These are phyloP conservation scores for Penicillium corylophilum DNA, from an alignment of 2,329 filamentous ascomycete genomes.

Conservation along the genomic window DNA sequence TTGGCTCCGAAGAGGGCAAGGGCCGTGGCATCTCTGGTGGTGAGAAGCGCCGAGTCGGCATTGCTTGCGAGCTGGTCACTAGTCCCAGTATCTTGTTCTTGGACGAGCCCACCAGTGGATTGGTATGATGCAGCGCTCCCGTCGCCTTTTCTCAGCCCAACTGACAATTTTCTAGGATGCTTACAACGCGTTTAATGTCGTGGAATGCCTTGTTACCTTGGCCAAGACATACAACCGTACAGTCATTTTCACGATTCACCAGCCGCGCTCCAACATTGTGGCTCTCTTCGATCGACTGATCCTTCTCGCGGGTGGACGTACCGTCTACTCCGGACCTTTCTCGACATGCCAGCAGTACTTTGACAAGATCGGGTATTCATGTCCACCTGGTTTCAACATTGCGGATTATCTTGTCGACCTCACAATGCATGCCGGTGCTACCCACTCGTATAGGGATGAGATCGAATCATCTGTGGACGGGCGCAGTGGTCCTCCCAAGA, in stretches of 20 bases:
- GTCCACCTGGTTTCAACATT: conserved; percentile 96
- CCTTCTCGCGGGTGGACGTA: conserved; percentile 80
- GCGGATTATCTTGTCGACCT: conserved; percentile 96
- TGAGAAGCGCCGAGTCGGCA: conserved; percentile 92
- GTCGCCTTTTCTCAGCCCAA: not conserved
- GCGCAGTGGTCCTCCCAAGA: conserved; percentile 60
- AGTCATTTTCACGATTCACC: conserved; percentile 97
- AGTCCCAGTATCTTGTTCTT: conserved; percentile 96
- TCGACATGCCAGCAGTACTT: conserved; percentile 88
- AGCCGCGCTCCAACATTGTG: conserved; percentile 96
- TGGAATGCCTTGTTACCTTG: conserved; percentile 90
- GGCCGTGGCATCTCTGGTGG: conserved; percentile 95
- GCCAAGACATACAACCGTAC: conserved; percentile 97
- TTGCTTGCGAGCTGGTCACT: conserved; percentile 95
- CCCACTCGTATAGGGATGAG: conserved; percentile 55
- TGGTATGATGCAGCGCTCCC: conserved; percentile 42
- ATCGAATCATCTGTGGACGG: conserved; percentile 54
- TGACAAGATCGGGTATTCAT: conserved; percentile 84
- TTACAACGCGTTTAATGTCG: conserved; percentile 96
- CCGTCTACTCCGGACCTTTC: conserved; percentile 93
- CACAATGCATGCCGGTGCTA: conserved; percentile 85
- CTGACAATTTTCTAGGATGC: conserved; percentile 60
- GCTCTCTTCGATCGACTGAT: conserved; percentile 94
- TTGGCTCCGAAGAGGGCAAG: conserved; percentile 92
- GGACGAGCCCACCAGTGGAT: conserved; percentile 92